These are phyloP conservation scores for Picochlorum sp. DNA, from an alignment of 139 green algal species.

Conservation along the genomic window DNA sequence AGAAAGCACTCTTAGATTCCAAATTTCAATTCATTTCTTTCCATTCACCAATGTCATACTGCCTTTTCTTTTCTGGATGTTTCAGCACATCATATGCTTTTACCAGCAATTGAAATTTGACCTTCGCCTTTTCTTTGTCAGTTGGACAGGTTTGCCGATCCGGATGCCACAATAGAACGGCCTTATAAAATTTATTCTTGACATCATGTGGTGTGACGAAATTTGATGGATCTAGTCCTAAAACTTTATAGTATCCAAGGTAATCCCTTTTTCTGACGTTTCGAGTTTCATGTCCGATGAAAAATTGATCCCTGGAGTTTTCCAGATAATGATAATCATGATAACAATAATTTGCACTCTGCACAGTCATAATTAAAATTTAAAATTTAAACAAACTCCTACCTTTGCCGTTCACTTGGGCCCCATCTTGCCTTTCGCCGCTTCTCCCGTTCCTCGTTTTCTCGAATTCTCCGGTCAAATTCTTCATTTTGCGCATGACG, in stretches of 20 bases:
- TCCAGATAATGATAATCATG: no score
- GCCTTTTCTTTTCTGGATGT: slow-evolving; percentile 32
- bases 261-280: slow-evolving; percentile 39
- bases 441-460: slow-evolving; percentile 17
- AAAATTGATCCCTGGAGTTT: no score
- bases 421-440: slow-evolving; percentile 19
- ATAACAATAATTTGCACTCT: neutral
- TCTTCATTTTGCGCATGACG: slow-evolving; percentile 6
- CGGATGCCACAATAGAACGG: slow-evolving; percentile 58
- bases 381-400: neutral
- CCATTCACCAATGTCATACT: slow-evolving; percentile 43
- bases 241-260: slow-evolving; percentile 62
- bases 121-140: slow-evolving; percentile 15
- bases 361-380: neutral
- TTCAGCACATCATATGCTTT: slow-evolving; percentile 54
- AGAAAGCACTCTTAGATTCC: no score
- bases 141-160: slow-evolving; percentile 34
- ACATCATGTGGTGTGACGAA: slow-evolving; percentile 31
- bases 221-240: slow-evolving; percentile 40
- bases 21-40: neutral
- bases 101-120: slow-evolving; percentile 44
- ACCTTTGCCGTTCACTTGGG: neutral
- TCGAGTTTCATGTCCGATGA: neutral
- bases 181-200: slow-evolving; percentile 56
- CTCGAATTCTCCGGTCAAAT: neutral